A percentile compares a stretch with the other conserved stretches of the same genome.
phyloP scores from a whole-genome alignment of 169 alveolate genomes.

The Cryptosporidium muris region DNA sequence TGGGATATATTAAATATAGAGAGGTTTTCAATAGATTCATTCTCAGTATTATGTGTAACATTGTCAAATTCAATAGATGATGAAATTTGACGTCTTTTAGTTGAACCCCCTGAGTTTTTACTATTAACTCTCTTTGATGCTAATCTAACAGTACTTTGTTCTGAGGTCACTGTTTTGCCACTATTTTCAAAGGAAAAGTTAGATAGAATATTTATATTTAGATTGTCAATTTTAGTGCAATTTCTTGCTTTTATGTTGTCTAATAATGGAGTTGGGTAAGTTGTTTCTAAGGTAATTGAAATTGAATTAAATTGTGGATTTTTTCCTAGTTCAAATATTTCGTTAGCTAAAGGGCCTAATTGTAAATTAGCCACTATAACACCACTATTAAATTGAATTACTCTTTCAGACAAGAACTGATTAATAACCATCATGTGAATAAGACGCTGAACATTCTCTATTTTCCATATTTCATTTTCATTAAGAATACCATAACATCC shows the following conservation, averaged over 20 bases:
- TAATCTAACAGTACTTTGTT: too few species aligned
- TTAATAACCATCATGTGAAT: slow-evolving; percentile 15
- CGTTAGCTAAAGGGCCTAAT: slow-evolving; percentile 1
- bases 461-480: slow-evolving; percentile 19
- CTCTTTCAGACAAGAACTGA: slow-evolving; percentile 36
- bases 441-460: slow-evolving; percentile 25
- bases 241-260: background rate
- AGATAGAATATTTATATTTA: too few species aligned
- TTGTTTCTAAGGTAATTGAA: background rate
- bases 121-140: too few species aligned
- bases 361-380: slow-evolving; percentile 48
- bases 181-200: too few species aligned
- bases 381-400: slow-evolving; percentile 47
- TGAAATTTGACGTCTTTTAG: too few species aligned
- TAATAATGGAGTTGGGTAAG: background rate
- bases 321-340: background rate
- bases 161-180: too few species aligned
- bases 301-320: background rate
- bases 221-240: too few species aligned
- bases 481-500: slow-evolving; percentile 43
- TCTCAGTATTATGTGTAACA: too few species aligned
- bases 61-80: too few species aligned
- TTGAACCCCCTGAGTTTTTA: too few species aligned
- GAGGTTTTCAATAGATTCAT: too few species aligned
- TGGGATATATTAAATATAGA: background rate